Evolutionary conservation across 2,329 filamentous ascomycete species (phyloP).

Genomic region (Diaporthe sp.): DNA sequence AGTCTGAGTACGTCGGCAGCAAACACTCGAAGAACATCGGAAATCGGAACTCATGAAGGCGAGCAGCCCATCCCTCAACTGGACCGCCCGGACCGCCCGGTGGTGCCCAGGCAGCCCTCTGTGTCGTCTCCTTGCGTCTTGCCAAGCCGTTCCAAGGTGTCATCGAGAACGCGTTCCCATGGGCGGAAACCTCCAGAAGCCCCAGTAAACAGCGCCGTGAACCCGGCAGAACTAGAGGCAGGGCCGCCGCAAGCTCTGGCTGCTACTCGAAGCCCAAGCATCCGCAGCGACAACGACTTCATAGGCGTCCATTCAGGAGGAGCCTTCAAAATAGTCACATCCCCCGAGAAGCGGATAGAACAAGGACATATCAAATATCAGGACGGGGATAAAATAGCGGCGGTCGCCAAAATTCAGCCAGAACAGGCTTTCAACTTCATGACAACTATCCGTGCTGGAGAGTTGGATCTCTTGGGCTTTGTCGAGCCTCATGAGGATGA

Average conservation of each 20-base stretch:
- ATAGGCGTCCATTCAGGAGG: background rate
- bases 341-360: background rate
- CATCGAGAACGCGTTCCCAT: background rate
- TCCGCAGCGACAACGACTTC: background rate
- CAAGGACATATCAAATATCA: background rate
- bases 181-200: too few relatives aligned
- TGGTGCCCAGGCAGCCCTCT: background rate
- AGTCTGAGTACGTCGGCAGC: background rate
- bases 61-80: background rate
- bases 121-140: background rate
- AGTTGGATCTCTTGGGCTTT: background rate
- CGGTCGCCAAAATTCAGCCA: background rate
- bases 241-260: background rate
- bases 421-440: constrained; percentile 19
- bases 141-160: background rate
- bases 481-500: background rate
- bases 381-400: background rate
- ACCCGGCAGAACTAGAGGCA: too few relatives aligned
- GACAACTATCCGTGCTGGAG: background rate
- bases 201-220: background rate
- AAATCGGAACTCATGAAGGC: background rate
- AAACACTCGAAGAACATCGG: background rate
- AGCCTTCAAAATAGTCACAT: background rate
- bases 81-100: too few relatives aligned
- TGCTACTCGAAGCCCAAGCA: background rate